Base-by-base conservation (phyloP, 768 basidiomycete genomes). In the Sistotremastrum suecicum region DNA sequence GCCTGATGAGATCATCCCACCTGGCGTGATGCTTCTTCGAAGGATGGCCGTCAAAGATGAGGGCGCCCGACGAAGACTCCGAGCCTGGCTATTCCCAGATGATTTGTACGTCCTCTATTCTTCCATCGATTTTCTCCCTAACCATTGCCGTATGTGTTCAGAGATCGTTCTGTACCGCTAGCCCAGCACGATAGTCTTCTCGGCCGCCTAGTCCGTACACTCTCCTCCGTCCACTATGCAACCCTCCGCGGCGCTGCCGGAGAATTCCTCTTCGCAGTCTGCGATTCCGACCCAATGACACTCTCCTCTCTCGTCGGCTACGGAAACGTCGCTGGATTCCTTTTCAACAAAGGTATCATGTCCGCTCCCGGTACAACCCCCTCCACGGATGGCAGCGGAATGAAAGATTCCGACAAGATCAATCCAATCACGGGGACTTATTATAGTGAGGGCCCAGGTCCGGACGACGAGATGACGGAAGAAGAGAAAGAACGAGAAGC, bases 401-500 rank as follows among this genome's bases (percentile, higher is more conserved):
- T 20, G 20, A 20, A 20, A 20, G 43, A 56, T 5, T 69, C 69
- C 11, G 62, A 66, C 30, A 61, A 68, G 5, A 83, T 87, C 58
- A 83, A 89, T 58, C 88, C 86, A 1, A 91, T 88, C 57, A 94
- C 91, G 1, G 90, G 89, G n/a, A 77, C 78, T 8, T 72, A 68
- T 48, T 50, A 54, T 5, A 63, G 70, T 45, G 48, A 44, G 42
- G 20, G 20, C 2, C 55, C 54, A 34, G 61, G 63, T 45, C 59
- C 63, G 2, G 66, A 63, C 41, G 67, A 65, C 3, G 64, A 76
- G 42, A 94, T 99, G 91, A 83, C 89, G 0, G 82, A 92, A 32
- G 91, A 92, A 58, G 94, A 99, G 69, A 95, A 94, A 61, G 89
- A 95, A 58, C 66, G 65, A 7, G 95, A 99, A 64, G 83, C 91